phyloP scores from a whole-genome alignment of 139 green algal genomes.

The Chlorella sorokiniana region DNA sequence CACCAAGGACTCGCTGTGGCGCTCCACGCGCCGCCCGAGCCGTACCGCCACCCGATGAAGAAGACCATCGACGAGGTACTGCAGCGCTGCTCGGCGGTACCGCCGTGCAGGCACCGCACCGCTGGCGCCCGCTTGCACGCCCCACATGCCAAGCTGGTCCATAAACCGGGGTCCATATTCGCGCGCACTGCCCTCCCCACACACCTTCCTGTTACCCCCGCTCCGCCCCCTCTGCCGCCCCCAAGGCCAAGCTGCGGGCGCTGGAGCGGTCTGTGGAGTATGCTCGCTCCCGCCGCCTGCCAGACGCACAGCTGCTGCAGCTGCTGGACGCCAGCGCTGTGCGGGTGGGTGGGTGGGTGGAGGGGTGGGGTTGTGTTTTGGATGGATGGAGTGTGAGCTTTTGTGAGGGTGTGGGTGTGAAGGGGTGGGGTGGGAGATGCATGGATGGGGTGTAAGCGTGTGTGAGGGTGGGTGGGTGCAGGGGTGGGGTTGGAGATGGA shows the following conservation, averaged over 20 bases:
- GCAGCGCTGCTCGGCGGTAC: no score
- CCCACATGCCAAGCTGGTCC: no score
- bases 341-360: not conserved
- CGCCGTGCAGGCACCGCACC: not conserved
- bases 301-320: not conserved
- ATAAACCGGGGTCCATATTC: no score
- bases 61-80: slow-evolving; percentile 40
- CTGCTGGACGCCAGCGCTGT: not conserved
- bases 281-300: not conserved
- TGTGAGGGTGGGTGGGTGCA: no score
- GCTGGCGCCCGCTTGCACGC: not conserved
- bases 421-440: not conserved
- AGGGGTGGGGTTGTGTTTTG: not conserved
- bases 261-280: slow-evolving; percentile 13
- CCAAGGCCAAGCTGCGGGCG: slow-evolving; percentile 10
- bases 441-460: no score
- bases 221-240: not conserved
- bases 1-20: slow-evolving; percentile 24
- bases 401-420: not conserved
- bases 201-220: no score
- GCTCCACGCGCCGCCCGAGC: slow-evolving; percentile 10
- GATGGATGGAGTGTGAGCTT: no score
- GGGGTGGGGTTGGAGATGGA: no score
- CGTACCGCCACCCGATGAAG: slow-evolving; percentile 16
- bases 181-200: no score